Conservation (phyloP, 352 stramenopile genomes). For the Globisporangium apiculatum region DNA sequence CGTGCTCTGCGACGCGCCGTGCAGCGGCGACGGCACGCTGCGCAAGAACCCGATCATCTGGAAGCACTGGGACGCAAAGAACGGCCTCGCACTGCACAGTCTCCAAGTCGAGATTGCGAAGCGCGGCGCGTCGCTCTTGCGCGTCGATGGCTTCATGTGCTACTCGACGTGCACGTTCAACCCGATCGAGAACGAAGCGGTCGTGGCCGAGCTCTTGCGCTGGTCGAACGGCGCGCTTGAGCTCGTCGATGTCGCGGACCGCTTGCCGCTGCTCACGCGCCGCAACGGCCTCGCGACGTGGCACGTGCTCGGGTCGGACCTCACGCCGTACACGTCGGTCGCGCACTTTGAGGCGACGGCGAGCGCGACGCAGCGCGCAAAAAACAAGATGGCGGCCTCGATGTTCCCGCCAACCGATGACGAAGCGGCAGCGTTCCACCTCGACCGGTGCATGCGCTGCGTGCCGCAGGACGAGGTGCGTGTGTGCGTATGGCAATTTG, state of each 20-base stretch:
- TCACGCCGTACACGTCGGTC: conserved; percentile 75
- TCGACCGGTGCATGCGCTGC: conserved; percentile 95
- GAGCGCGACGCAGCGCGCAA: conserved; percentile 55
- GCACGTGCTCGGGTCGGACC: conserved; percentile 89
- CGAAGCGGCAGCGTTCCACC: conserved; percentile 61
- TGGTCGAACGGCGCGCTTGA: conserved; percentile 86
- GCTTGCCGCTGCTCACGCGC: conserved; percentile 77
- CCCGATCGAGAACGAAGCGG: conserved; percentile 98
- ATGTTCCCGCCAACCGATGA: conserved; percentile 89
- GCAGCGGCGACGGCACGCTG: conserved; percentile 97
- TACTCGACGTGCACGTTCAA: conserved; percentile 99
- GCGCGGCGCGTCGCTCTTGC: conserved; percentile 88
- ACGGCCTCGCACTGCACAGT: conserved; percentile 89
- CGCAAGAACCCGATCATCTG: conserved; percentile 97
- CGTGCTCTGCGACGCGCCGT: conserved; percentile 98
- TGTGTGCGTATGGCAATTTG: neutral
- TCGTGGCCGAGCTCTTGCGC: conserved; percentile 95
- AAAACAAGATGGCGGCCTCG: conserved; percentile 71
- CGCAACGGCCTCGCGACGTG: conserved; percentile 87
- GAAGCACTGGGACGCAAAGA: conserved; percentile 91
- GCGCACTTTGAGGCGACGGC: conserved; percentile 48
- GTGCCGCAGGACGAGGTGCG: conserved; percentile 95
- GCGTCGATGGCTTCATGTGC: conserved; percentile 91
- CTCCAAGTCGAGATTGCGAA: conserved; percentile 95
- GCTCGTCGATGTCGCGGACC: conserved; percentile 86